A percentile compares a stretch with the other conserved stretches of the same genome.
These are phyloP conservation scores for Sporisorium sorghi DNA, from an alignment of 1,284 basidiomycete genomes.

Conservation along the genomic window DNA sequence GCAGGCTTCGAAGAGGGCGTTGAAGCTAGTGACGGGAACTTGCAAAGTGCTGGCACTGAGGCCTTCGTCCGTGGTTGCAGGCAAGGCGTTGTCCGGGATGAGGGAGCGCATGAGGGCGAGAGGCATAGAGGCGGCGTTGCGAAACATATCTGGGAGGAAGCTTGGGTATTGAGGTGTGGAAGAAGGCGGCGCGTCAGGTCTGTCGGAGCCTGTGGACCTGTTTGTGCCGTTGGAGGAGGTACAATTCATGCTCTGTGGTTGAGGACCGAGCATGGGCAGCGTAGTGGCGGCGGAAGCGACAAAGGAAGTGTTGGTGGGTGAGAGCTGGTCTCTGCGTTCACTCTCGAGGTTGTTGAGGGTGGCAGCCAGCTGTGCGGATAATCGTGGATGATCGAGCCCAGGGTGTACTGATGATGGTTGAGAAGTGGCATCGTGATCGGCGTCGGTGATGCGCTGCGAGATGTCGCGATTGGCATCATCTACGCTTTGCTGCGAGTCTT, in stretches of 20 bases:
- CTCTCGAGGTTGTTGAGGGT: constrained; percentile 31
- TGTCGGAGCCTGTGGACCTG: constrained; percentile 31
- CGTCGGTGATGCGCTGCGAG: constrained; percentile 34
- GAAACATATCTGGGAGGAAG: constrained; percentile 39
- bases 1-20: constrained; percentile 55
- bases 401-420: constrained; percentile 1
- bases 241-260: constrained; percentile 25
- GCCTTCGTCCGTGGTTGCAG: constrained; percentile 40
- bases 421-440: constrained; percentile 24
- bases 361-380: constrained; percentile 24
- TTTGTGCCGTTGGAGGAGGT: constrained; percentile 28
- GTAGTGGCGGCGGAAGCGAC: neutral
- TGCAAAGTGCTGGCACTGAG: constrained; percentile 53
- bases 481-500: constrained; percentile 39
- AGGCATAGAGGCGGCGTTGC: constrained; percentile 39
- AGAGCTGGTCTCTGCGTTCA: constrained; percentile 28
- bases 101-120: constrained; percentile 46
- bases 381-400: constrained; percentile 19
- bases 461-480: constrained; percentile 41
- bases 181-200: constrained; percentile 3
- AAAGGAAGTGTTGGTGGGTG: constrained; percentile 21
- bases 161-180: neutral
- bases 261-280: constrained; percentile 23
- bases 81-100: constrained; percentile 50
- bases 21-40: constrained; percentile 56